Base-by-base conservation (phyloP, 225 moss, liverwort and hornwort species). In the Lunularia cruciata region DNA sequence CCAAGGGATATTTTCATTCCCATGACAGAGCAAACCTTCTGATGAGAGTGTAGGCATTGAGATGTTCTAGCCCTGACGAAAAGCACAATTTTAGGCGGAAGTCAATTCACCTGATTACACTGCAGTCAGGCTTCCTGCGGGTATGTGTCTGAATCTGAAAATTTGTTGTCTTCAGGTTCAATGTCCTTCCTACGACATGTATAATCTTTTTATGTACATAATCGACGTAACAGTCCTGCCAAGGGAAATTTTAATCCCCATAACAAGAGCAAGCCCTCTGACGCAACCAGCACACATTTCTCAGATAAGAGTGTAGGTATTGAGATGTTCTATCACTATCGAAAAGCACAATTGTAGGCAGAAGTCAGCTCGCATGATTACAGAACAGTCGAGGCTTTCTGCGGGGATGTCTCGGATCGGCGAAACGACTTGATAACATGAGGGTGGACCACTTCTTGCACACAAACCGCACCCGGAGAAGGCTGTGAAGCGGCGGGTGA, bases 191-290 rank as follows among this genome's bases (percentile, higher is more conserved):
- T n/a, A 91, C 90, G 51, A 86, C 84, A 31, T 88, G 84, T n/a
- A 91, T 91, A 5, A 85, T 91, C 74, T n/a, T n/a, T 88, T 88
- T 3, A 88, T 88, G 63, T 88, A 90, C 37, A 69, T 68, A 88
- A 91, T 91, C 59, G 90, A 83, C 14, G 90, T 88, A 55, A 91
- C n/a, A 83, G 10, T 79, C 79, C 81, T 83, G 84, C 90, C 90
- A 91, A 27, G 88, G 88, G 30, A 91, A 91, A 62, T 86, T 88
- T 69, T 88, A 88, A 48, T 88, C 88, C 18, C 88, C 88, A 36
- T 75, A 91, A 83, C 90, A n/a, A 91, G 2, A 91, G 78, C 43
- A 91, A 57, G 22, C 90, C 88, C 30, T 85, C 86, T 2, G 88
- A 84, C 9, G 88, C 84, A 53, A 88, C 88, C 49, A 91, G 32